Percentiles rank a stretch among this genome's conserved stretches.
These are phyloP conservation scores for Ophryocystis elektroscirrha DNA, from an alignment of 169 alveolate species.

Conservation along the genomic window DNA sequence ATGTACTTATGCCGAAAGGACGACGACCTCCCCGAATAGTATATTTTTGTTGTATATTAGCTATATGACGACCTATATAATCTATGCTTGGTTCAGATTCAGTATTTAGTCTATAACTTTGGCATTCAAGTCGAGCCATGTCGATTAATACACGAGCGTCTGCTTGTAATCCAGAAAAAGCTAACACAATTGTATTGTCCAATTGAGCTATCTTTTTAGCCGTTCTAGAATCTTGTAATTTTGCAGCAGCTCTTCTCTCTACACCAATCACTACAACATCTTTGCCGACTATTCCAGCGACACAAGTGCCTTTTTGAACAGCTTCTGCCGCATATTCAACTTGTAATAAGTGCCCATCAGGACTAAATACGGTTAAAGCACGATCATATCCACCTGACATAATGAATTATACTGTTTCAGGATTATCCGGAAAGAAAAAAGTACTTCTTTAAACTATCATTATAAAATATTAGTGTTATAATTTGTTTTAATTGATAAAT, in stretches of 20 bases:
- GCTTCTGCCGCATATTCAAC: slow-evolving; percentile 98
- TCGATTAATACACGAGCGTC: slow-evolving; percentile 90
- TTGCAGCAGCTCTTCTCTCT: slow-evolving; percentile 80
- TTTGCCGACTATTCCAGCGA: slow-evolving; percentile 79
- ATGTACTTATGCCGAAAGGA: slow-evolving; percentile 87
- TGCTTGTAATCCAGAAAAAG: slow-evolving; percentile 95
- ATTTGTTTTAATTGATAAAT: no score
- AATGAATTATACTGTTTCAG: no score
- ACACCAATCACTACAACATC: slow-evolving; percentile 85
- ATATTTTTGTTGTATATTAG: slow-evolving; percentile 71
- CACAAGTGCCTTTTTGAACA: slow-evolving; percentile 79
- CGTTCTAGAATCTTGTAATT: slow-evolving; percentile 76
- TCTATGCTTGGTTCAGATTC: slow-evolving; percentile 86
- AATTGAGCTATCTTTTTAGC: slow-evolving; percentile 64
- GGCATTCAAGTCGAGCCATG: slow-evolving; percentile 84
- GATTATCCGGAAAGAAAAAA: no score
- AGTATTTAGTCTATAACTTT: slow-evolving; percentile 70
- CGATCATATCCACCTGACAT: no score
- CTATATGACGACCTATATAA: slow-evolving; percentile 74
- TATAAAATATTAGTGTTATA: no score
- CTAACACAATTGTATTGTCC: slow-evolving; percentile 73
- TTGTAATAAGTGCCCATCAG: slow-evolving; percentile 95
- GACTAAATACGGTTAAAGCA: slow-evolving; percentile 96
- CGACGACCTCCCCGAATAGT: slow-evolving; percentile 96
- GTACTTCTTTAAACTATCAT: no score